Evolutionary conservation across 2,329 filamentous ascomycete species (phyloP).

Genomic region (Aureobasidium sp.): DNA sequence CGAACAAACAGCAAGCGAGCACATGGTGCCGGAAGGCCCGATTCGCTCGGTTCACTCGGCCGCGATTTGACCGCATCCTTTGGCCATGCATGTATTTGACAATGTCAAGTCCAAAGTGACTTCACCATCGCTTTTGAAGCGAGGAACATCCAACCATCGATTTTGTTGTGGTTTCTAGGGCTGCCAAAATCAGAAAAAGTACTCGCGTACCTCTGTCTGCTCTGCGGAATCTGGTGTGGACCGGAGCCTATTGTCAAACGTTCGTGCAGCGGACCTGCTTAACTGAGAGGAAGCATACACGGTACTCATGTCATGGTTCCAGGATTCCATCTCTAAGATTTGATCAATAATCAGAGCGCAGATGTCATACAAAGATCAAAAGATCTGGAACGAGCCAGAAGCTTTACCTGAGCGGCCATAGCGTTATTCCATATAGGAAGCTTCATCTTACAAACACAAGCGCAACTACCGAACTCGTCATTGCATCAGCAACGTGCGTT

Average conservation of each 20-base stretch:
- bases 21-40: slow-evolving; percentile 4
- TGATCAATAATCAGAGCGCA: neutral
- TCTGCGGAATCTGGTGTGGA: neutral
- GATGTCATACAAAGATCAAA: neutral
- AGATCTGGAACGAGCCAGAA: slow-evolving; percentile 6
- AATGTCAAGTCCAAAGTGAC: neutral
- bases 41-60: slow-evolving; percentile 8
- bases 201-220: neutral
- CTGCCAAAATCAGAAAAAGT: neutral
- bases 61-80: neutral
- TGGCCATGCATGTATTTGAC: neutral
- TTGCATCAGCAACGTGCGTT: neutral
- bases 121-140: neutral
- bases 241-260: neutral
- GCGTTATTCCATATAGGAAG: neutral
- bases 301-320: neutral
- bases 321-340: neutral
- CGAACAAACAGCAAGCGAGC: neutral
- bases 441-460: neutral
- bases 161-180: neutral
- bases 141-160: neutral
- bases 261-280: neutral
- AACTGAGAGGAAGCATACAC: neutral
- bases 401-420: neutral
- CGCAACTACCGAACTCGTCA: neutral